A percentile compares a stretch with the other conserved stretches of the same genome.
phyloP scores from a whole-genome alignment of 2,329 filamentous ascomycete genomes.

The Phialocephala sp. region DNA sequence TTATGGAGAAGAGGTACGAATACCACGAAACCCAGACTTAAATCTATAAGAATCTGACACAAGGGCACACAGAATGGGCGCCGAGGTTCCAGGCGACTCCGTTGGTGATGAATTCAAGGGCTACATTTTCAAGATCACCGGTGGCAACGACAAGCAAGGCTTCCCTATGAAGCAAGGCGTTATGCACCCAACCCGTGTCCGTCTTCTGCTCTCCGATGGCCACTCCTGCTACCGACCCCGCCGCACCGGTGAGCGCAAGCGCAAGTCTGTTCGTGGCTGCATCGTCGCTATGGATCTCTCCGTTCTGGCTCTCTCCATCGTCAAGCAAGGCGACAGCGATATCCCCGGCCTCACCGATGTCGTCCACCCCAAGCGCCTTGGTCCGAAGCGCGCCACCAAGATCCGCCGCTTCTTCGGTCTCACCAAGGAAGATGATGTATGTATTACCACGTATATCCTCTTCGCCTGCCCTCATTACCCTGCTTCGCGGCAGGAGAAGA shows the following conservation, averaged over 20 bases:
- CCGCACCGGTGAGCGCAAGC: conserved; percentile 98
- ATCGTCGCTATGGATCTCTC: conserved; percentile 96
- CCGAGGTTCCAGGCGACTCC: conserved; percentile 90
- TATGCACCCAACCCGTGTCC: conserved; percentile 98
- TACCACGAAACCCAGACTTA: conserved; percentile 54
- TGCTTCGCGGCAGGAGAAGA: conserved; percentile 22
- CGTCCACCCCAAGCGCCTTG: conserved; percentile 98
- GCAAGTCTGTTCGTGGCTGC: conserved; percentile 98
- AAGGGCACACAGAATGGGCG: conserved; percentile 69
- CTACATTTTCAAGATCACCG: conserved; percentile 99
- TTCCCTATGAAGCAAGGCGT: conserved; percentile 99
- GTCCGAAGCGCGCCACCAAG: conserved; percentile 99
- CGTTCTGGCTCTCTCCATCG: conserved; percentile 90
- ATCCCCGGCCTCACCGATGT: conserved; percentile 97
- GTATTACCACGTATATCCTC: conserved; percentile 66
- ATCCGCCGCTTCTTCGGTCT: conserved; percentile 99
- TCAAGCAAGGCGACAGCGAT: conserved; percentile 97
- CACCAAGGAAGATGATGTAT: conserved; percentile 99
- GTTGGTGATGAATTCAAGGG: conserved; percentile 99
- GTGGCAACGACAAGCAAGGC: conserved; percentile 99
- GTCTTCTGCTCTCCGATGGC: conserved; percentile 91
- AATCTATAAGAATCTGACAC: conserved; percentile 30
- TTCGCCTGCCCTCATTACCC: conserved; percentile 67
- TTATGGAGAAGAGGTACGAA: conserved; percentile 89
- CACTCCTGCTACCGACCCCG: conserved; percentile 99